A percentile compares a stretch with the other conserved stretches of the same genome.
Evolutionary conservation across 805 yeast genomes (phyloP).

Genomic region (Yarrowia bubula): DNA sequence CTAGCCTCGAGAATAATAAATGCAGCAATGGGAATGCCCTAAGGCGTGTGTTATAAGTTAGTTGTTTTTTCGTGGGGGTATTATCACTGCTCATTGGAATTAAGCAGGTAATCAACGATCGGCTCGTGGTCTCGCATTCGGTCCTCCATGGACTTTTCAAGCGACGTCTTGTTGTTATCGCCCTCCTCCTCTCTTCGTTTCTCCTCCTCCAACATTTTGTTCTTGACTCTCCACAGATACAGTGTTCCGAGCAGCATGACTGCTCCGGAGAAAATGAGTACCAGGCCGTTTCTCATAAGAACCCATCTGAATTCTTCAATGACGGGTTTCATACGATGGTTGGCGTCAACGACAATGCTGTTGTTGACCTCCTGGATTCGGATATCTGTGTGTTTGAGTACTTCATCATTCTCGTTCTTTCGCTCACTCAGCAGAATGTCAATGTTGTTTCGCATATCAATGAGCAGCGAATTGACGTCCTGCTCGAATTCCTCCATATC

Average conservation of each 20-base stretch:
- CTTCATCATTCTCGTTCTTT: constrained; percentile 75
- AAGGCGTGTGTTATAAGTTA: not conserved
- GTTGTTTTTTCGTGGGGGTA: not conserved
- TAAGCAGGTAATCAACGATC: constrained; percentile 14
- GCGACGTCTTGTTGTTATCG: not conserved
- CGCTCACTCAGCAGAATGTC: constrained; percentile 85
- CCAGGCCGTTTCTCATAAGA: constrained; percentile 81
- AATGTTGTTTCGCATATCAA: constrained; percentile 66
- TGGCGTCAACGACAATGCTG: constrained; percentile 76
- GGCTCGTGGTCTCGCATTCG: constrained; percentile 25
- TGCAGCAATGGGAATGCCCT: not conserved
- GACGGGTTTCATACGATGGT: constrained; percentile 78
- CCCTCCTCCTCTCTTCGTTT: constrained; percentile 13
- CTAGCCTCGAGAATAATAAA: not conserved
- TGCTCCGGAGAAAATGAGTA: constrained; percentile 68
- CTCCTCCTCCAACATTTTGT: constrained; percentile 68
- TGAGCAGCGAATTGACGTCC: constrained; percentile 63
- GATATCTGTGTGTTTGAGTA: constrained; percentile 64
- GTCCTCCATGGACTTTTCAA: constrained; percentile 15
- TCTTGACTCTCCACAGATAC: constrained; percentile 55
- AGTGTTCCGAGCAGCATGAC: constrained; percentile 52
- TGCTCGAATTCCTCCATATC: constrained; percentile 72
- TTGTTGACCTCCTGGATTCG: constrained; percentile 79
- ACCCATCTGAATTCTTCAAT: constrained; percentile 92
- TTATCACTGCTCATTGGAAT: not conserved